Conservation (phyloP, 2,329 filamentous ascomycete species). For the Hirsutella thompsonii region DNA sequence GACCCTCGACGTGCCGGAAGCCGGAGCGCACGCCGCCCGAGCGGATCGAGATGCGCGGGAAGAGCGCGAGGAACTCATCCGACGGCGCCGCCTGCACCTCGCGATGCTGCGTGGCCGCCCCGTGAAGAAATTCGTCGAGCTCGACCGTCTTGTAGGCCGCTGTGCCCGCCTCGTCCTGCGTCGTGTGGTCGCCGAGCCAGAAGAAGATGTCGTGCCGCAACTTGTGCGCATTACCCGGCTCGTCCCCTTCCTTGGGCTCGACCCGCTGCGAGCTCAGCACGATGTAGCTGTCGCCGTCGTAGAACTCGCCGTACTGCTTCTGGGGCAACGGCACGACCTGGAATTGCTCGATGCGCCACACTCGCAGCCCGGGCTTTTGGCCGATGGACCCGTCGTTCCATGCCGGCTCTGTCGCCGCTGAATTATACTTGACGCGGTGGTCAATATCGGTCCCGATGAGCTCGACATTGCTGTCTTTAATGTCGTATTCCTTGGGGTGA, state of each 20-base stretch:
- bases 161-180: constrained; percentile 55
- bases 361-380: constrained; percentile 35
- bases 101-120: constrained; percentile 49
- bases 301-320: constrained; percentile 44
- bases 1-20: constrained; percentile 48
- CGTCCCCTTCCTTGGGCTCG: constrained; percentile 20
- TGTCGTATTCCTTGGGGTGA: constrained; percentile 50
- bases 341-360: constrained; percentile 59
- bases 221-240: constrained; percentile 21
- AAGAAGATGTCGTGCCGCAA: constrained; percentile 56
- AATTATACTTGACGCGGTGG: constrained; percentile 55
- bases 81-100: constrained; percentile 48
- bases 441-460: constrained; percentile 51
- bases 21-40: constrained; percentile 48
- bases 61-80: constrained; percentile 45
- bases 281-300: constrained; percentile 57
- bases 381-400: constrained; percentile 50
- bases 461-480: constrained; percentile 56
- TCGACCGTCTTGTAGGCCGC: constrained; percentile 62
- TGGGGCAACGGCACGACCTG: constrained; percentile 48
- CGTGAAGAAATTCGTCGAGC: constrained; percentile 52
- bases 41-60: constrained; percentile 46
- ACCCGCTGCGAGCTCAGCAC: constrained; percentile 46
- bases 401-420: constrained; percentile 50
- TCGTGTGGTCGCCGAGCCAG: constrained; percentile 53